Conservation (phyloP, 192 early-diverging fungal species). For the Helicostylum pulchrum region DNA sequence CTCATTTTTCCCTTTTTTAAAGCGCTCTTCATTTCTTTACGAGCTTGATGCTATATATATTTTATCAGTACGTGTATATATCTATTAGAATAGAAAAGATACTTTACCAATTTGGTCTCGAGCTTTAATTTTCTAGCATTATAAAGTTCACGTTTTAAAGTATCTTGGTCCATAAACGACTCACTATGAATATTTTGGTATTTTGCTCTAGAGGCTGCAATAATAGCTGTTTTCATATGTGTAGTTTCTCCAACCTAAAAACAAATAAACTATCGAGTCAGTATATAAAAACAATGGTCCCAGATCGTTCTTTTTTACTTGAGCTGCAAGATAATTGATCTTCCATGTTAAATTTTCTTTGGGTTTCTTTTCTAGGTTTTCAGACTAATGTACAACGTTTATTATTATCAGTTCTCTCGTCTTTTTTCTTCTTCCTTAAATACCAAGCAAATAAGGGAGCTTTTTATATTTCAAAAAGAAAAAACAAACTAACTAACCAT, state of each 20-base stretch:
- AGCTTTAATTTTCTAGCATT: conserved; percentile 25
- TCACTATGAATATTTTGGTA: conserved; percentile 7
- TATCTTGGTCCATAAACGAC: neutral
- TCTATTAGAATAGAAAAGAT: too few relatives aligned
- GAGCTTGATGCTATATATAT: conserved; percentile 23
- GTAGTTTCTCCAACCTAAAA: conserved; percentile 19
- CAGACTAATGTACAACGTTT: neutral
- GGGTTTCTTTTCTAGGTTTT: conserved; percentile 2
- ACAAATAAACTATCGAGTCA: neutral
- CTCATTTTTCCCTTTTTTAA: conserved; percentile 31
- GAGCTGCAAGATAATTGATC: conserved; percentile 38
- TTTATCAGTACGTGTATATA: neutral
- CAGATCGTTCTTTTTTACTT: conserved; percentile 17
- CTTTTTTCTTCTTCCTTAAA: too few relatives aligned
- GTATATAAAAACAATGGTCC: neutral
- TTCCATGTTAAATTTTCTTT: conserved; percentile 42
- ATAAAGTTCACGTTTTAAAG: conserved; percentile 9
- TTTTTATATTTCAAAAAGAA: neutral
- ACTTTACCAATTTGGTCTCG: conserved; percentile 30
- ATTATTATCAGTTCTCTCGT: too few relatives aligned
- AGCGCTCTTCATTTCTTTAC: conserved; percentile 20
- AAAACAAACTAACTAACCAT: neutral
- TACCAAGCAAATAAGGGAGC: neutral
- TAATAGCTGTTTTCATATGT: conserved; percentile 10
- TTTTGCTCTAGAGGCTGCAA: conserved; percentile 7